Evolutionary conservation across 495 filamentous ascomycete genomes (phyloP).

Genomic region (Corynascus novoguineensis): DNA sequence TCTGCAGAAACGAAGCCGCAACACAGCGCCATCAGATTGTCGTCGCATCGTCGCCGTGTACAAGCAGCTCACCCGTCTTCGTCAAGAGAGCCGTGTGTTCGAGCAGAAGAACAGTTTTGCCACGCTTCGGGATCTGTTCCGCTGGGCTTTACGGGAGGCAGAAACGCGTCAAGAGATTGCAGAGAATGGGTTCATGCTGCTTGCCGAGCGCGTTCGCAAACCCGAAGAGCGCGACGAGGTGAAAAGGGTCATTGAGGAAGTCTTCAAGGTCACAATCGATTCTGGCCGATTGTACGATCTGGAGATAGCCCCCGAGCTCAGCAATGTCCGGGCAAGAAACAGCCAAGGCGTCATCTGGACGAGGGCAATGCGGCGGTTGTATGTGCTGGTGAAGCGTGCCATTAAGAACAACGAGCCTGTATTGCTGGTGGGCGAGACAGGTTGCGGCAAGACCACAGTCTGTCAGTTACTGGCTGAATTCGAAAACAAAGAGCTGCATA

Average conservation of each 20-base stretch:
- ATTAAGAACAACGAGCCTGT: slow-evolving; percentile 90
- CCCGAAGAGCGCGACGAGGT: slow-evolving; percentile 77
- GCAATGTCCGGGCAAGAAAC: slow-evolving; percentile 45
- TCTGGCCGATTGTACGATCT: slow-evolving; percentile 63
- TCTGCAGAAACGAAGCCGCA: slow-evolving; percentile 74
- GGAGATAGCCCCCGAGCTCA: slow-evolving; percentile 48
- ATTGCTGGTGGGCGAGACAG: slow-evolving; percentile 90
- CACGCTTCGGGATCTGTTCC: slow-evolving; percentile 90
- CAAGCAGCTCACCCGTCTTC: slow-evolving; percentile 77
- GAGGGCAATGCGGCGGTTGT: slow-evolving; percentile 83
- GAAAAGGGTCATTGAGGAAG: slow-evolving; percentile 83
- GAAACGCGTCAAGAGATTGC: slow-evolving; percentile 86
- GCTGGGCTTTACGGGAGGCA: slow-evolving; percentile 86
- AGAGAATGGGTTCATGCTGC: slow-evolving; percentile 88
- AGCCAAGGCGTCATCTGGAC: slow-evolving; percentile 80
- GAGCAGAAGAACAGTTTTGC: slow-evolving; percentile 98
- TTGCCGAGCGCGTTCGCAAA: slow-evolving; percentile 92
- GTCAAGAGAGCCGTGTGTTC: slow-evolving; percentile 84
- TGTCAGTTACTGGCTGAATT: slow-evolving; percentile 87
- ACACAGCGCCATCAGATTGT: slow-evolving; percentile 87
- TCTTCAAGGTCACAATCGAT: slow-evolving; percentile 81
- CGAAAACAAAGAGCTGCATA: slow-evolving; percentile 66
- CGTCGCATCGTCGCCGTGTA: slow-evolving; percentile 89
- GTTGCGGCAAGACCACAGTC: slow-evolving; percentile 94
- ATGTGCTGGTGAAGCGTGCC: slow-evolving; percentile 76